These are phyloP conservation scores for Corynascus novoguineensis DNA, from an alignment of 495 filamentous ascomycete species.

Conservation along the genomic window DNA sequence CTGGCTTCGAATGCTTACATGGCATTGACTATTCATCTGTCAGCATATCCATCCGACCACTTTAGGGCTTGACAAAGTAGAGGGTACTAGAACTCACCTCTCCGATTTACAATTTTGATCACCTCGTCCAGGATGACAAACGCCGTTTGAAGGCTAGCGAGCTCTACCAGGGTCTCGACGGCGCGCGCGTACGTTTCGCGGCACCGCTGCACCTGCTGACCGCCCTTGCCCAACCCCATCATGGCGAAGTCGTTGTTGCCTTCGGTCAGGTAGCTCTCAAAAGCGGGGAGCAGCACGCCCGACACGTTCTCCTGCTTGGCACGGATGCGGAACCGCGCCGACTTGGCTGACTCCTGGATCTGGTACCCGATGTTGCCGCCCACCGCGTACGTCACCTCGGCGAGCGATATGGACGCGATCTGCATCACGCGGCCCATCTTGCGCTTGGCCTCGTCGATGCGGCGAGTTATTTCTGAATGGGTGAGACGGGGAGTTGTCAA, in stretches of 20 bases:
- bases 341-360: slow-evolving; percentile 91
- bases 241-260: slow-evolving; percentile 94
- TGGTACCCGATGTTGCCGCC: slow-evolving; percentile 95
- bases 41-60: slow-evolving; percentile 23
- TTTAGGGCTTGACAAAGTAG: background rate
- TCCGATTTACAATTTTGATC: slow-evolving; percentile 97
- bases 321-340: slow-evolving; percentile 82
- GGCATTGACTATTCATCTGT: slow-evolving; percentile 67
- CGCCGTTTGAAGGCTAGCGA: slow-evolving; percentile 94
- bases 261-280: slow-evolving; percentile 81
- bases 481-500: background rate
- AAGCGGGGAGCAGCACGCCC: slow-evolving; percentile 86
- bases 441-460: slow-evolving; percentile 97
- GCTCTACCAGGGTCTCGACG: slow-evolving; percentile 92
- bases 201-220: slow-evolving; percentile 92
- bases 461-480: slow-evolving; percentile 78
- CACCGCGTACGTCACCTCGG: slow-evolving; percentile 95
- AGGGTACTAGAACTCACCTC: slow-evolving; percentile 52
- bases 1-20: slow-evolving; percentile 58
- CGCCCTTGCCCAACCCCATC: slow-evolving; percentile 93
- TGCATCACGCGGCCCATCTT: slow-evolving; percentile 99
- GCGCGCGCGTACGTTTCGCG: slow-evolving; percentile 96
- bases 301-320: slow-evolving; percentile 98
- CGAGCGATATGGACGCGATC: slow-evolving; percentile 94
- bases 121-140: slow-evolving; percentile 98